Evolutionary conservation across 1,284 basidiomycete species (phyloP), one percentile per base, ranked within the genome.

Genomic region (Irpex rosettiformis): DNA sequence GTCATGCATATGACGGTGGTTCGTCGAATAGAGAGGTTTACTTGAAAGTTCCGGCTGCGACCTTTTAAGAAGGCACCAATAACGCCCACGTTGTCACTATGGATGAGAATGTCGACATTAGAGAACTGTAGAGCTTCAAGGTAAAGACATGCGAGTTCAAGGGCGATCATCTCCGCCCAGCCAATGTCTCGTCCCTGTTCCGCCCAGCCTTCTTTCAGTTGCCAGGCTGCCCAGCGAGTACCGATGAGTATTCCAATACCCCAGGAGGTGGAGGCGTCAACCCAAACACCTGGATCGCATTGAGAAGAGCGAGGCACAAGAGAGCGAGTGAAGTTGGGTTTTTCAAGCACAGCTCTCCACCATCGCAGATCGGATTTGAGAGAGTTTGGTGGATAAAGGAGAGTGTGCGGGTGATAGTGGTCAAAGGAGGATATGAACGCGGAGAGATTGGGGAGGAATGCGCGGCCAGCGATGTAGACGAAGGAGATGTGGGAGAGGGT

Each of bases 111-210:
- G 16, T 54, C 16, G 2, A 27, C 33, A 25, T 61, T 53, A 3
- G 11, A 4, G 13, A 29, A 25, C 1, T 60, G 56, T 5, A 33
- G 27, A 37, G 30, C 3, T 52, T 45, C 4, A 68, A 16, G 7
- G 55, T 51, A 2, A 54, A 54, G 0, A 69, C 56, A 33, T 0
- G 64, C 61, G 2, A 77, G 61, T 58, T 78, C 72, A 2, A 78
- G 63, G 0, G 73, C 76, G 0, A 77, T 62, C 47, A 74, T 70
- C 61, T 79, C 75, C 0, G 70, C 76, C 77, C 77, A 79, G 2
- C 72, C 69, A 47, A 77, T 78, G 54, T 74, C 68, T 4, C 67
- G 53, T 0, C 63, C 61, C 3, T 65, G 52, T 0, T 58, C 11
- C 28, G 69, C 63, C 73, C 73, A 75, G 3, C 61, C 61, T 0